These are phyloP conservation scores for Sporothrix sp. DNA, from an alignment of 2,329 filamentous ascomycete genomes.

Conservation along the genomic window DNA sequence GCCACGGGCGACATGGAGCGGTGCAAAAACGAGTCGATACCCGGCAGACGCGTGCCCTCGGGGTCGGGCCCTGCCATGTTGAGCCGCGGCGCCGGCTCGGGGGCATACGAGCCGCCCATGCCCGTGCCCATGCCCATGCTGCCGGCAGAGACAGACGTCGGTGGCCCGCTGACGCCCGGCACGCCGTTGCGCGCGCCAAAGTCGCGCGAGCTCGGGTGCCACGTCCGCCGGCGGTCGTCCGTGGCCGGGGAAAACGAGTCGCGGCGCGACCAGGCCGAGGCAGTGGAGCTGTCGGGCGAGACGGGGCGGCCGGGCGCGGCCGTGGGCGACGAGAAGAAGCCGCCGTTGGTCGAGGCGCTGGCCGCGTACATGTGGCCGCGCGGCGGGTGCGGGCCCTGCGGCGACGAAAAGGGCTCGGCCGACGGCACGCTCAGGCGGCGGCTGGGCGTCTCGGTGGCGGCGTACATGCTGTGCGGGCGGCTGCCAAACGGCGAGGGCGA, in stretches of 20 bases:
- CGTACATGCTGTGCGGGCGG: conserved; percentile 63
- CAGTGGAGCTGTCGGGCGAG: conserved; percentile 54
- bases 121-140: conserved; percentile 46
- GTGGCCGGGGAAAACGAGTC: conserved; percentile 53
- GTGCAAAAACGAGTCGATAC: conserved; percentile 71
- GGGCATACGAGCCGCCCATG: conserved; percentile 34
- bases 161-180: not conserved
- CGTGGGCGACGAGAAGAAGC: conserved; percentile 43
- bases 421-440: conserved; percentile 78
- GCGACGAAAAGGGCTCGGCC: conserved; percentile 56
- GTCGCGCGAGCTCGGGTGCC: conserved; percentile 71
- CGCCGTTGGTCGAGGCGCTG: conserved; percentile 44
- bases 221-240: conserved; percentile 75
- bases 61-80: conserved; percentile 35
- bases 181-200: conserved; percentile 32
- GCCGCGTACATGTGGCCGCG: conserved; percentile 42
- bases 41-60: conserved; percentile 62
- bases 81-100: conserved; percentile 32
- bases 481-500: conserved; percentile 66
- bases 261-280: conserved; percentile 49
- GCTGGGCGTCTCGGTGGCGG: conserved; percentile 52
- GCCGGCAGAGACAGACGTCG: not conserved
- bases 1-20: conserved; percentile 53
- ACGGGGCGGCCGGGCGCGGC: conserved; percentile 38
- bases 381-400: conserved; percentile 20